Base-by-base conservation (phyloP, 306 rosid species). In the Psophocarpus tetragonolobus region DNA sequence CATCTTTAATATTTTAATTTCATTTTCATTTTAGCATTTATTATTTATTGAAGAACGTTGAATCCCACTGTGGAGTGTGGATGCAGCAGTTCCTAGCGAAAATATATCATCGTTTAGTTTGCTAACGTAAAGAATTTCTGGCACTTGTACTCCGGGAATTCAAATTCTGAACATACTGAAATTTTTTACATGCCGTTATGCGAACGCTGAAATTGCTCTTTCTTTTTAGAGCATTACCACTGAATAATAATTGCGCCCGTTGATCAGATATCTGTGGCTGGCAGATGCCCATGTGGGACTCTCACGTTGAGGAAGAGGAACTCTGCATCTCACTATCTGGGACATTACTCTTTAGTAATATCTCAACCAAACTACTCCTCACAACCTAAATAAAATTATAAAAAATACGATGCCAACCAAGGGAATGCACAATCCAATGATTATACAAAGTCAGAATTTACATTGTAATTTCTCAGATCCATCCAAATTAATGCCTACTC, bases 381-480 rank as follows among this genome's bases (percentile, higher is more conserved):
- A 81, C 70, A 74, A 68, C 39, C 63, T 42, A 20, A 74, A n/a
- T n/a, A n/a, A 20, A 9, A 39, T 20, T 63, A 71, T n/a, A n/a
- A n/a, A n/a, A n/a, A n/a, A n/a, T n/a, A n/a, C n/a, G 64, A 82
- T 83, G 73, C 68, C 66, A 51, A 32, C 13, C 72, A 66, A 61
- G 71, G 42, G 50, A 72, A 53, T 76, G 12, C 50, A 44, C 13
- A 51, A 66, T 72, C 78, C 83, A 82, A 85, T 79, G 83, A 85
- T 65, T 85, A 84, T 85, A 85, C 71, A 84, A 84, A 80, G 92
- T 91, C 87, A 87, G 91, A 87, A 91, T 92, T 87, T 92, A 91
- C 99, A 92, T 38, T 82, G 84, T 87, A 71, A 88, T 79, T 68
- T 81, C 85, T 81, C 84, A 82, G 86, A 87, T 86, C 86, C 96